Base-by-base conservation (phyloP, 1,284 basidiomycete species). In the Cystobasidium pallidum region DNA sequence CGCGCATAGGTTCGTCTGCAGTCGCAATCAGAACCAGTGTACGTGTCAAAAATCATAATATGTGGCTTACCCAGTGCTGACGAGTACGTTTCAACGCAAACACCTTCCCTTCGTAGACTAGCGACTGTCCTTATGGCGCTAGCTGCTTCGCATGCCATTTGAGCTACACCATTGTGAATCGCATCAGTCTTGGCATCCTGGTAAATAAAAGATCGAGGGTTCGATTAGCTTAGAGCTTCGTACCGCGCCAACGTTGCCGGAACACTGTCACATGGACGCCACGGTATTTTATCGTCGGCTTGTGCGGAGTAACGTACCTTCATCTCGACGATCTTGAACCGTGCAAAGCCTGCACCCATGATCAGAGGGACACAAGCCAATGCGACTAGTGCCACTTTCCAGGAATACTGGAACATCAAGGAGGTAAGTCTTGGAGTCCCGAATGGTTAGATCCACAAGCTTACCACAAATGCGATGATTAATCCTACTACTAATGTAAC, bases 91-190 rank as follows among this genome's bases (percentile, higher is more conserved):
- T 55, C 49, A 2, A 57, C 32, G 51, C 21, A 65, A 15, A 45
- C 47, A 43, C n/a, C 39, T 32, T 67, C 52, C 26, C 52, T n/a
- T 3, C 49, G 41, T 3, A 67, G 54, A 58, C 90, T 87, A 0
- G 94, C 93, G 32, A 99, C 94, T 3, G 95, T 97, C 19, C 92
- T 88, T 78, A 98, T 96, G 2, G 94, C 85, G 7, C 86, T 89
- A n/a, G 93, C 92, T 30, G 94, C 93, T 82, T 98, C 95, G 63
- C 84, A 84, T 32, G 94, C 94, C 32, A 94, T 81, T 77, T 95
- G 92, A 19, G 94, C 92, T n/a, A 55, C 67, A 11, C 49, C n/a
- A n/a, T 59, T 26, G 59, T 70, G 61, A 6, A 43, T 34, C 17
- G 45, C 32, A 19, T 43, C 47, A n/a, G 59, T 63, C 32, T 54